Conservation (phyloP, 331 rosid genomes). For the Erythrophleum ivorense region DNA sequence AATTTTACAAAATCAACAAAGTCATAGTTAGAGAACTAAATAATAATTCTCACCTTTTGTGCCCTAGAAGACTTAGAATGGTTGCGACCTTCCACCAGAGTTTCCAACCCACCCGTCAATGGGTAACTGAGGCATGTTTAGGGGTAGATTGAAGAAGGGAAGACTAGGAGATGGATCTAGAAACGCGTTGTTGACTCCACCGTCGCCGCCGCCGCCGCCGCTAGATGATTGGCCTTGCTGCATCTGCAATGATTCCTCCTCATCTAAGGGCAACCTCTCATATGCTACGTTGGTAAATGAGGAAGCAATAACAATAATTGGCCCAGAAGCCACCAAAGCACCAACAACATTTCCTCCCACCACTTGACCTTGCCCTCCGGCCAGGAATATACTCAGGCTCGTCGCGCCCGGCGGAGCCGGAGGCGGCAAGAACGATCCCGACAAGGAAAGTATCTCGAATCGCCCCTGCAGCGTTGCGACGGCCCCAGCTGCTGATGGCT, state of each 20-base stretch:
- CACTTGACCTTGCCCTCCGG: conserved; percentile 91
- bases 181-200: conserved; percentile 53
- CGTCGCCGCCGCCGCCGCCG: conserved; percentile 28
- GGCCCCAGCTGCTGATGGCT: conserved; percentile 64
- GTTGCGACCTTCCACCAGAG: conserved; percentile 43
- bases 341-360: conserved; percentile 94
- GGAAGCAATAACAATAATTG: conserved; percentile 85
- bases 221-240: conserved; percentile 64
- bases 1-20: not conserved
- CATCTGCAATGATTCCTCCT: conserved; percentile 69
- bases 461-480: conserved; percentile 70
- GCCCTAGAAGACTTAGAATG: conserved; percentile 36
- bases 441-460: conserved; percentile 76
- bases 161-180: conserved; percentile 77
- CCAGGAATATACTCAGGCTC: conserved; percentile 72
- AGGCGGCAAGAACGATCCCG: conserved; percentile 87
- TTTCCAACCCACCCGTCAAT: conserved; percentile 74
- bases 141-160: conserved; percentile 83
- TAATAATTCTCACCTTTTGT: not conserved
- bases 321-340: conserved; percentile 80
- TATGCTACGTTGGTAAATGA: conserved; percentile 93
- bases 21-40: too few relatives aligned
- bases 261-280: conserved; percentile 88
- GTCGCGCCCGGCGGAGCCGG: conserved; percentile 97
- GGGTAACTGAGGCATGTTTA: conserved; percentile 74